Evolutionary conservation across 1,284 basidiomycete genomes (phyloP), one percentile per base, ranked within the genome.

Genomic region (Fomitopsis betulina): DNA sequence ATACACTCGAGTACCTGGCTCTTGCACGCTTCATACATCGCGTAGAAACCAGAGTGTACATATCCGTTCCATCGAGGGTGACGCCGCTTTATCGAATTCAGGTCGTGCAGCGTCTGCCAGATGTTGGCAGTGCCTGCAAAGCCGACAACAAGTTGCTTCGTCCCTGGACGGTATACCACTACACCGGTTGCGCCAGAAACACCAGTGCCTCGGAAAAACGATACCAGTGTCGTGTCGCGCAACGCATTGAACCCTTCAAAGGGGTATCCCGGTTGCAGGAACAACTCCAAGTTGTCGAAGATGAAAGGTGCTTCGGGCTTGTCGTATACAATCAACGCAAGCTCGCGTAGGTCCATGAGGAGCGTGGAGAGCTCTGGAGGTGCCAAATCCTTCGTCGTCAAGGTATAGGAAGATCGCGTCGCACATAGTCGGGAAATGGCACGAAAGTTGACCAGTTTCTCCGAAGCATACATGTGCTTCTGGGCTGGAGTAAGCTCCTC

Each of bases 1-100:
- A 93, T 83, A 55, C 80, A 77, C 58, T 89, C 86, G 71, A 89
- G 91, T 60, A 86, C 81, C 47, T 83, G 55, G 0, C 56, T 25
- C 60, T 69, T 70, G 5, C 80, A 68, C 6, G 80, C 81, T 55
- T 71, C 67, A 63, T 81, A 84, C 56, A 84, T 62, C 21, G 69
- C 67, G 79, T 79, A 84, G 62, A 84, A 83, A 2, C 82, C 82
- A 5, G 74, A 68, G 65, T 84, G 83, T 27, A 82, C 78, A 15
- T 58, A 66, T 2, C 75, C 76, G 17, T 65, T 60, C 10, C 51
- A 68, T 35, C 73, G 73, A 5, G 74, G 75, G 61, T 80, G 76
- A 1, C 54, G 43, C 45, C 68, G 68, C 59, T 71, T 74, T 33
- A 74, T 65, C 27, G 72, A 66, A 35, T 75, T 70, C 19, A 83